Evolutionary conservation across 1,284 basidiomycete genomes (phyloP).

Genomic region (Heterobasidion occidentale): DNA sequence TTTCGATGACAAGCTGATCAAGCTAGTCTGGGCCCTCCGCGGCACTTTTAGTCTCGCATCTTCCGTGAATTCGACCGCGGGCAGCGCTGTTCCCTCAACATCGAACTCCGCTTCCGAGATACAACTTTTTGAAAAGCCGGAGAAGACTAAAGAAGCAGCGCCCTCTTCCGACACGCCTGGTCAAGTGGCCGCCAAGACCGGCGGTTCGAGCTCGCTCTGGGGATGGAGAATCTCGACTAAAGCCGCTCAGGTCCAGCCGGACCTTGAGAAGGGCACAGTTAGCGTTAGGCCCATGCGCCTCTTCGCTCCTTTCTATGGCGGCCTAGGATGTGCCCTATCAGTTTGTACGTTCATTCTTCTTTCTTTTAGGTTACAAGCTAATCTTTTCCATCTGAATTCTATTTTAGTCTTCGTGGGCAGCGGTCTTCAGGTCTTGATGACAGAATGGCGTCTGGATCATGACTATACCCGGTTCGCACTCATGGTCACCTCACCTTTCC

Average conservation of each 20-base stretch:
- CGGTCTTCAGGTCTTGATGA: conserved; percentile 49
- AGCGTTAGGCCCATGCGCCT: conserved; percentile 49
- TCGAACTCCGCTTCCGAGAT: conserved; percentile 35
- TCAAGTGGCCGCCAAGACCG: conserved; percentile 15
- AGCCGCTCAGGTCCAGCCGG: conserved; percentile 21
- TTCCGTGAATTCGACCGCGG: too few species aligned
- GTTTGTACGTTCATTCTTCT: conserved; percentile 39
- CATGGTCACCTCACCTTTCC: conserved; percentile 48
- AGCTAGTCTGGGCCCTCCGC: conserved; percentile 71
- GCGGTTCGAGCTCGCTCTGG: conserved; percentile 19
- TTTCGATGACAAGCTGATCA: conserved; percentile 74
- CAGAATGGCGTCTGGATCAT: conserved; percentile 64
- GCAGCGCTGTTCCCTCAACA: too few species aligned
- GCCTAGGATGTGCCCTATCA: conserved; percentile 57
- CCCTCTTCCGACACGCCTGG: too few species aligned
- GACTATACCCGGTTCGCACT: conserved; percentile 57
- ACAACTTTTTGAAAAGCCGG: conserved; percentile 35
- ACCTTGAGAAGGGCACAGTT: conserved; percentile 43
- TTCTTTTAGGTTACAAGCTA: background rate
- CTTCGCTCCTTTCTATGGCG: conserved; percentile 75
- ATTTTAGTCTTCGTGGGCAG: conserved; percentile 52
- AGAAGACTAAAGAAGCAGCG: background rate
- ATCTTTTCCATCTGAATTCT: background rate
- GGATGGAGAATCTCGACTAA: conserved; percentile 27
- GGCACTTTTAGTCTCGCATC: conserved; percentile 15